Evolutionary conservation across 331 rosid genomes (phyloP).

Genomic region (Arachis monticola): DNA sequence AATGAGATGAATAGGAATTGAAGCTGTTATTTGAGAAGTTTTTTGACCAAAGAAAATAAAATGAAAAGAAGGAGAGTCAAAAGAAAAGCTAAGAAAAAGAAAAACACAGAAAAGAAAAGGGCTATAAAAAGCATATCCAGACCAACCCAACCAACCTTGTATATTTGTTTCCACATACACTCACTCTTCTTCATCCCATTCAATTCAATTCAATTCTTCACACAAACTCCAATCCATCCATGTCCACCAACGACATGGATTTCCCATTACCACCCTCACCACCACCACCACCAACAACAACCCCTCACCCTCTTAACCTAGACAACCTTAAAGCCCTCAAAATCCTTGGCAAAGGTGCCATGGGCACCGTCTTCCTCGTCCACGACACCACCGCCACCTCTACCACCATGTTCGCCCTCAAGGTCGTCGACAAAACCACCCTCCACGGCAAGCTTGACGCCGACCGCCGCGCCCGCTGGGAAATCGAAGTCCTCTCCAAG

Average conservation of each 20-base stretch:
- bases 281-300: conserved; percentile 20
- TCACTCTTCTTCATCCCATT: not conserved
- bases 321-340: conserved; percentile 64
- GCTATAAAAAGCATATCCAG: conserved; percentile 38
- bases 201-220: not conserved
- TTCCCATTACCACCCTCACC: conserved; percentile 19
- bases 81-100: not conserved
- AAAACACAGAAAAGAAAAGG: not conserved
- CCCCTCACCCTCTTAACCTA: conserved; percentile 62
- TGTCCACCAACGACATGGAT: conserved; percentile 49
- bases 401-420: conserved; percentile 63
- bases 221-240: not conserved
- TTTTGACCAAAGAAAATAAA: not conserved
- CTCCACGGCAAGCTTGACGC: conserved; percentile 65
- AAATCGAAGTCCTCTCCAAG: conserved; percentile 66
- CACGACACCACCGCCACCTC: conserved; percentile 41
- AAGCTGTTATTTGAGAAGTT: too few species aligned
- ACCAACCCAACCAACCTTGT: conserved; percentile 39
- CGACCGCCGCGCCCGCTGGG: conserved; percentile 89
- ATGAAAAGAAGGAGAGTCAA: not conserved
- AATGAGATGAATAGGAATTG: too few species aligned
- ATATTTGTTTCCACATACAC: not conserved
- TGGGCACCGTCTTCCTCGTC: conserved; percentile 94
- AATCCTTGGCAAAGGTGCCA: conserved; percentile 88
- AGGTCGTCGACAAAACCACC: conserved; percentile 72